Conservation (phyloP, 2,329 filamentous ascomycete species). For the Lachnellula cervina region DNA sequence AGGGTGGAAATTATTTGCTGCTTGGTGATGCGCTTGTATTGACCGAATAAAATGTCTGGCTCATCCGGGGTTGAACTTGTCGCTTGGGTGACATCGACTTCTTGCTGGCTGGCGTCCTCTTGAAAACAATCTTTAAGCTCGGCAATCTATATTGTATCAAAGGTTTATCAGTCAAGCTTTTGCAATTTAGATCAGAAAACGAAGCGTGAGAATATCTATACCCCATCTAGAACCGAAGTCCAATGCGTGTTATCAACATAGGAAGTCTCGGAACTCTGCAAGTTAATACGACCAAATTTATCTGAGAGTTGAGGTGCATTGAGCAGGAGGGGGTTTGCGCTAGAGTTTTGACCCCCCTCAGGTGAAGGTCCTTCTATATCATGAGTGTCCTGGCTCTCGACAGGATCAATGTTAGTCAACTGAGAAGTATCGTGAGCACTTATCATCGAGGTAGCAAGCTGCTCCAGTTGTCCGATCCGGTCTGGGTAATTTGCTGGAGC, state of each 20-base stretch:
- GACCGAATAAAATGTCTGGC: neutral
- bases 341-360: constrained; percentile 13
- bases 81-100: neutral
- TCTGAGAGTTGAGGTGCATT: constrained; percentile 14
- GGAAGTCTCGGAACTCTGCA: neutral
- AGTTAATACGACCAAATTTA: neutral
- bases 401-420: neutral
- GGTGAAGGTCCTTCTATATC: neutral
- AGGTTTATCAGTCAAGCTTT: neutral
- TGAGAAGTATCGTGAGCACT: neutral
- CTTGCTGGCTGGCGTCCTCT: neutral
- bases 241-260: neutral
- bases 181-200: neutral
- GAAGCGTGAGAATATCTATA: neutral
- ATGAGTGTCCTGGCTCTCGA: neutral
- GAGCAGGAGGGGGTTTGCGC: constrained; percentile 20
- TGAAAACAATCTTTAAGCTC: neutral
- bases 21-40: neutral
- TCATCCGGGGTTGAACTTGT: neutral
- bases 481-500: neutral
- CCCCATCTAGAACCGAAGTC: neutral
- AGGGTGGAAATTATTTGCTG: constrained; percentile 41
- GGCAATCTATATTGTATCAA: neutral
- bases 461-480: neutral
- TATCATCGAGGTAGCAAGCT: neutral